Evolutionary conservation across 2,329 filamentous ascomycete species (phyloP), one percentile per base, ranked within the genome.

Genomic region (Gliomastix tumulicola): DNA sequence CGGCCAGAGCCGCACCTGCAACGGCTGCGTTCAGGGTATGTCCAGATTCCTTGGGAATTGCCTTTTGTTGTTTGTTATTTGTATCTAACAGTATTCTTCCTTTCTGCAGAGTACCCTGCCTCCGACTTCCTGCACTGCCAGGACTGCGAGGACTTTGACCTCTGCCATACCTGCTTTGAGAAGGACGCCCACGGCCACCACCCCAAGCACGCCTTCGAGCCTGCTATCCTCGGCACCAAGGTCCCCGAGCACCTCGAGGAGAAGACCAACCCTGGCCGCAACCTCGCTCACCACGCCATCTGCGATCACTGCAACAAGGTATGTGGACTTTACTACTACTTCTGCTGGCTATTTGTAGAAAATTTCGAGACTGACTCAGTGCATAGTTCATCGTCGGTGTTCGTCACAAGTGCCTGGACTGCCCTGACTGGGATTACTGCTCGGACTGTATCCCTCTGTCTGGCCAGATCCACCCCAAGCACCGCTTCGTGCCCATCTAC

Each of bases 381-480:
- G 9, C 15, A 13, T 25, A 54, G 72, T 80, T 79, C 58, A 92
- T 98, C 51, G 71, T 74, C 49, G 94, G 92, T 49, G 74, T 95
- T 39, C 90, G 92, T 49, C 84, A 97, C 76, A 98, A 98, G 73
- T 98, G 92, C 60, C 71, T 97, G 45, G 82, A 88, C 57, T 98
- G 92, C 68, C 92, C 94, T 30, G 92, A 98, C 60, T 98, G 88
- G 84, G 92, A 98, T 54, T 97, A 86, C 65, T 98, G 92, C 69
- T 72, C 74, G 18, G 68, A 76, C 8, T 98, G 94, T 62, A 61
- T 87, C 40, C 63, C 71, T 49, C 76, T 72, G 46, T 82, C 86
- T 31, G 60, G 64, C 41, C 71, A 78, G 49, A 78, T 74, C 34
- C 94, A 98, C 57, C 79, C 86, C 15, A 72, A 75, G 38, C 92